Evolutionary conservation across 2,329 filamentous ascomycete species (phyloP).

Genomic region (Alternaria triticina): DNA sequence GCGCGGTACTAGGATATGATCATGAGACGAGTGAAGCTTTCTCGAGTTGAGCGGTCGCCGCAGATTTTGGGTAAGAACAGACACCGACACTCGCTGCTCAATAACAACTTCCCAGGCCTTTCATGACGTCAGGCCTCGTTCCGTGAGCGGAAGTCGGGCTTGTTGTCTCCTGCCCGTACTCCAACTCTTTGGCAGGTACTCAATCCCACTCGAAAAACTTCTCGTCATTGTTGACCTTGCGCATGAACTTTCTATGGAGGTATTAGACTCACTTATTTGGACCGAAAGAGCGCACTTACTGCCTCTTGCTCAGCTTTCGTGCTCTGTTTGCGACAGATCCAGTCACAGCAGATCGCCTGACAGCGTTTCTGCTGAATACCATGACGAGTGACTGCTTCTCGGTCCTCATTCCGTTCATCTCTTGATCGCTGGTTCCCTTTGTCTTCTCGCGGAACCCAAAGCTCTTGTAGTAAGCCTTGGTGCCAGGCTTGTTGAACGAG

Average conservation of each 20-base stretch:
- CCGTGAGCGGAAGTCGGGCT: neutral
- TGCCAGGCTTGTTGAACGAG: neutral
- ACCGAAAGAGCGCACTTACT: neutral
- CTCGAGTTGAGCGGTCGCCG: neutral
- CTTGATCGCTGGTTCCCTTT: neutral
- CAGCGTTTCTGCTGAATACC: neutral
- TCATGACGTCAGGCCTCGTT: neutral
- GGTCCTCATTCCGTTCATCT: neutral
- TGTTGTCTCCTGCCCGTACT: neutral
- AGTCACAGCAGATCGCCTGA: neutral
- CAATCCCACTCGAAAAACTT: neutral
- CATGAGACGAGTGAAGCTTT: neutral
- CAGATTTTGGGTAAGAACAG: neutral
- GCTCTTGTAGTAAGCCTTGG: neutral
- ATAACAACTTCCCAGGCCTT: neutral
- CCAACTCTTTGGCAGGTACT: neutral
- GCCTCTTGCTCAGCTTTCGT: neutral
- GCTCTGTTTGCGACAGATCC: neutral
- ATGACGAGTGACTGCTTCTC: neutral
- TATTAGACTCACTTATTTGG: neutral
- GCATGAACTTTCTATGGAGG: neutral
- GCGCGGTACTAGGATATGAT: neutral
- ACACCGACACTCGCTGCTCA: neutral
- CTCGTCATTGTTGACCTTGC: neutral
- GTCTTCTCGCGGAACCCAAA: neutral